Evolutionary conservation across 2,329 filamentous ascomycete species (phyloP).

Genomic region (Tolypocladium sp.): DNA sequence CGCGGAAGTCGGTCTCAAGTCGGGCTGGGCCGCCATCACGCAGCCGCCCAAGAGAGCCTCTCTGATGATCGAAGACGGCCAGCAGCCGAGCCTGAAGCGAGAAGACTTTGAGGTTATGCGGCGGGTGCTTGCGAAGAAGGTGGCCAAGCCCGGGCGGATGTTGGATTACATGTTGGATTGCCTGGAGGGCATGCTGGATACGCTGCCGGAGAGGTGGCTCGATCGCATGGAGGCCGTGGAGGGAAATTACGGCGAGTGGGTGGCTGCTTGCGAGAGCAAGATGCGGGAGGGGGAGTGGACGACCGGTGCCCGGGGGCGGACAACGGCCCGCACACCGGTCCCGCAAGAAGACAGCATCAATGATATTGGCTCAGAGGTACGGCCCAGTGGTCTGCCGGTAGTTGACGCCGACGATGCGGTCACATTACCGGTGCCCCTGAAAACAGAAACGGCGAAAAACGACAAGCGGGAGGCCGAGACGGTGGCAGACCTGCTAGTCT

Average conservation of each 20-base stretch:
- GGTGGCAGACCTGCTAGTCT: no score
- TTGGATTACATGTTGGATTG: constrained; percentile 82
- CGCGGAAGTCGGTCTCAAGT: constrained; percentile 53
- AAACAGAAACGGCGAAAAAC: not conserved
- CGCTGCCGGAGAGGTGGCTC: constrained; percentile 78
- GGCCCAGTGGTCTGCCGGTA: not conserved
- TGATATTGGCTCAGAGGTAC: not conserved
- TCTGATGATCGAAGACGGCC: constrained; percentile 6
- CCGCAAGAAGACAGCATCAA: not conserved
- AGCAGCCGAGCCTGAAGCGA: constrained; percentile 22
- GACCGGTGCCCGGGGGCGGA: not conserved
- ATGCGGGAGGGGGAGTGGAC: constrained; percentile 58
- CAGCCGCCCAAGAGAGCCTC: constrained; percentile 12
- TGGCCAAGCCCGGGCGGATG: constrained; percentile 59
- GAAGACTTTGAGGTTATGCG: constrained; percentile 51
- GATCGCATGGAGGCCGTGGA: constrained; percentile 78
- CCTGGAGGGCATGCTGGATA: constrained; percentile 76
- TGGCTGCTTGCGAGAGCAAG: constrained; percentile 63
- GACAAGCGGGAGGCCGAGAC: not conserved
- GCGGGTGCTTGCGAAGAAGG: constrained; percentile 55
- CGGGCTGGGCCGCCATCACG: constrained; percentile 57
- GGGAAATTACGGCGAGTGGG: constrained; percentile 70
- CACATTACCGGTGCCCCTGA: not conserved
- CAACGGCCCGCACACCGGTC: not conserved
- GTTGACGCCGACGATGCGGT: not conserved